Evolutionary conservation across 371 early-diverging fungal species (phyloP), one percentile per base, ranked within the genome.

Genomic region (Apophysomyces elegans): DNA sequence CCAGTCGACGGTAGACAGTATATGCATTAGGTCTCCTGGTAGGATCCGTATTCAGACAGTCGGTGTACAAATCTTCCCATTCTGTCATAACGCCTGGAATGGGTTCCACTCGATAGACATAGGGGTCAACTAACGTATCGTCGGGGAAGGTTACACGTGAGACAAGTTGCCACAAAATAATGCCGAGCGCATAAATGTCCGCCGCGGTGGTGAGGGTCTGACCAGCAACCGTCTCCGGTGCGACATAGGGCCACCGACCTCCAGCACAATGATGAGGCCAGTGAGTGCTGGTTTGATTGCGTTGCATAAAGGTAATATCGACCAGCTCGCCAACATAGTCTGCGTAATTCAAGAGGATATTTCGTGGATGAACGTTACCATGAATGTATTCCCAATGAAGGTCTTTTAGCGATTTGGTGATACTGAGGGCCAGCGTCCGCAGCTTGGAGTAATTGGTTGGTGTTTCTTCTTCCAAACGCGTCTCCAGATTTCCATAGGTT

Each of bases 281-380:
- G 16, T 64, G 32, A 21, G 36, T 57, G 21, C 47, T 50, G 11
- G 58, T 47, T 62, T 61, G 64, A 18, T 60, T 73, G 14, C 72
- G 66, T 45, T 73, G 77, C 76, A 77, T 77, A 47, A 80, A 80
- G 5, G 80, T 77, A 8, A 74, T 69, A 47, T 80, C 80, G 7
- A 77, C 68, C 14, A 77, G 61, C 35, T 80, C 80, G 6, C 80
- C 80, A 7, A 80, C 64, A 38, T 73, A 67, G 36, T 77, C 80
- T 11, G 67, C 80, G 64, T 75, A 72, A 58, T 74, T 74, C 50
- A 80, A 57, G 43, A 80, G 46, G 32, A 80, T 74, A 45, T 80
- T 80, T 26, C 80, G 75, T 4, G 80, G 77, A 59, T 80, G 80
- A 13, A 80, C 74, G 35, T 80, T 80, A 47, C 80, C 80, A 56